Percentiles rank a stretch among this genome's conserved stretches.
phyloP scores from a whole-genome alignment of 371 early-diverging fungal species.

The Modicella reniformis region DNA sequence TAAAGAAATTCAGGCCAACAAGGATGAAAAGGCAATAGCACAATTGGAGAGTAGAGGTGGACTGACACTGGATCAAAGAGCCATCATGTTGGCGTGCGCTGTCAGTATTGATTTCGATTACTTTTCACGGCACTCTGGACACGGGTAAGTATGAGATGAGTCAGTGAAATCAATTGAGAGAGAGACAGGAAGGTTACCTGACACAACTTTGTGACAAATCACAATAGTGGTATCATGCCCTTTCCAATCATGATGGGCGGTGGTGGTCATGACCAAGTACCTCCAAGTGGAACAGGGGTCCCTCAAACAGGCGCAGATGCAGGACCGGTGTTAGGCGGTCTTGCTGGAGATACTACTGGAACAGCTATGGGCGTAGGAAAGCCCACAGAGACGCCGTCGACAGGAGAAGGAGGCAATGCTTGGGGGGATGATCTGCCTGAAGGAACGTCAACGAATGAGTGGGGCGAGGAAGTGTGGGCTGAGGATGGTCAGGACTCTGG shows the following conservation, averaged over 20 bases:
- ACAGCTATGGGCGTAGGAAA: constrained; percentile 19
- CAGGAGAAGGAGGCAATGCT: not conserved
- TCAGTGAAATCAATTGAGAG: too few relatives aligned
- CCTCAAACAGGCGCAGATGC: constrained; percentile 40
- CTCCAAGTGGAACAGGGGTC: constrained; percentile 39
- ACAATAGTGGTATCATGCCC: constrained; percentile 49
- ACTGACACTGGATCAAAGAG: constrained; percentile 84
- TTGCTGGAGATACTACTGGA: constrained; percentile 26
- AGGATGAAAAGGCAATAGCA: constrained; percentile 41
- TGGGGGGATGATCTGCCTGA: constrained; percentile 36
- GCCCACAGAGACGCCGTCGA: not conserved
- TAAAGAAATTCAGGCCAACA: constrained; percentile 45
- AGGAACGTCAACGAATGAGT: constrained; percentile 31
- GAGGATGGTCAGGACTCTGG: constrained; percentile 34
- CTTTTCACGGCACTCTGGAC: constrained; percentile 82
- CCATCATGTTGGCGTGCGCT: constrained; percentile 85
- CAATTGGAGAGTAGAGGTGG: constrained; percentile 56
- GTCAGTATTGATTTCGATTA: constrained; percentile 93
- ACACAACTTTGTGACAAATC: not conserved
- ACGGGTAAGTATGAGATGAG: constrained; percentile 59
- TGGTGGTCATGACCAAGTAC: constrained; percentile 38
- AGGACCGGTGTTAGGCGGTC: constrained; percentile 31
- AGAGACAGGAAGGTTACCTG: too few relatives aligned
- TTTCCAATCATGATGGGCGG: constrained; percentile 43
- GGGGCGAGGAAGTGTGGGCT: constrained; percentile 49